Evolutionary conservation across 2,329 filamentous ascomycete genomes (phyloP).

Genomic region (Ophiostoma sp.): DNA sequence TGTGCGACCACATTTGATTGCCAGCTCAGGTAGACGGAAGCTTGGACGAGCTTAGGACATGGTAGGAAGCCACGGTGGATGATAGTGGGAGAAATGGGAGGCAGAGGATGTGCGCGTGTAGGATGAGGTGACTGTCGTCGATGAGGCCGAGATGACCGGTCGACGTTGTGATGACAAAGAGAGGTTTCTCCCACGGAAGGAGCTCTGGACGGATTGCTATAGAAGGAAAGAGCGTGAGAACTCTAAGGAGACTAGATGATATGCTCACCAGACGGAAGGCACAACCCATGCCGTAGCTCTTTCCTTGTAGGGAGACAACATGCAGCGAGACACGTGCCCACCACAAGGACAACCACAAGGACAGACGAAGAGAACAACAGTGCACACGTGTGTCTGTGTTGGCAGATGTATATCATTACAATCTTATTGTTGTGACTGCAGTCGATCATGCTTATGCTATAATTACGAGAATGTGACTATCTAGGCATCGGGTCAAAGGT

Average conservation of each 20-base stretch:
- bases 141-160: too few relatives aligned
- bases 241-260: neutral
- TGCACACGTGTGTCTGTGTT: too few relatives aligned
- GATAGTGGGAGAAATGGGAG: neutral
- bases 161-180: too few relatives aligned
- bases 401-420: too few relatives aligned
- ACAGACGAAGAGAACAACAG: too few relatives aligned
- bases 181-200: neutral
- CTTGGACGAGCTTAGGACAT: neutral
- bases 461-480: too few relatives aligned
- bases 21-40: neutral
- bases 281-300: neutral
- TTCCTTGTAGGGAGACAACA: neutral
- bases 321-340: slow-evolving; percentile 5
- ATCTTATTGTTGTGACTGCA: too few relatives aligned
- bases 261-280: neutral
- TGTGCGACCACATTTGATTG: slow-evolving; percentile 19
- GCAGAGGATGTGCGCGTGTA: too few relatives aligned
- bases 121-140: neutral
- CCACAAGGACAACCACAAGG: neutral
- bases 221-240: neutral
- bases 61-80: neutral
- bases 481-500: too few relatives aligned
- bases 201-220: too few relatives aligned
- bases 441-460: too few relatives aligned